Base-by-base conservation (phyloP, 352 stramenopile species). In the Globisporangium okanoganense region DNA sequence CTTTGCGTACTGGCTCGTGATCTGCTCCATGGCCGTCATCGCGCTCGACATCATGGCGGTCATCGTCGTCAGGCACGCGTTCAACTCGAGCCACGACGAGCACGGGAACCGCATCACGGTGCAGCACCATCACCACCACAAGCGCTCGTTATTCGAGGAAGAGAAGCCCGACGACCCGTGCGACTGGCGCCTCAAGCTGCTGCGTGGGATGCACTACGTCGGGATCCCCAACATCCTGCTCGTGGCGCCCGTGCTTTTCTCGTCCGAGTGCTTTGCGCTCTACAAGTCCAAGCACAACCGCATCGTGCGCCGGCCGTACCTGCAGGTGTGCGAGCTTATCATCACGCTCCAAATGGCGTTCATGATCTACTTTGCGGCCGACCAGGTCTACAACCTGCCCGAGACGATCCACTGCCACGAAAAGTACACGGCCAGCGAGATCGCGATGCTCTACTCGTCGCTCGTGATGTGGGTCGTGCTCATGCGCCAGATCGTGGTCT, bases 251-350 rank as follows among this genome's bases (percentile, higher is more conserved):
- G 78, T 90, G 40, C 41, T 92, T 5, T 78, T 83, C n/a, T 79
- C 79, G 3, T 73, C 72, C 13, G 44, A 68, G 5, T 56, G 70
- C 24, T 79, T 87, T 33, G 65, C 68, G 52, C 65, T 92, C 12
- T 89, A 88, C 56, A 68, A 65, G 57, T 67, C 71, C 2, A 76
- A 72, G 40, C 76, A 87, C 58, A 70, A 72, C 29, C 72, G 81
- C 49, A 84, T 92, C 70, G 69, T 89, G 13, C 80, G 83, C 12
- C 68, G 76, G 0, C 77, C 83, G 20, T 92, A 85, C 59, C 62
- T 92, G 33, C 72, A 89, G 16, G 53, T 92, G 6, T 90, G 79
- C 52, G 83, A 92, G 58, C 62, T 88, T 27, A 69, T 92, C 33
- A 72, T 89, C 24, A 71, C 74, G 0, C 56, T 63, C 6, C 76